These are phyloP conservation scores for Malassezia furfur DNA, from an alignment of 1,284 basidiomycete species.

Conservation along the genomic window DNA sequence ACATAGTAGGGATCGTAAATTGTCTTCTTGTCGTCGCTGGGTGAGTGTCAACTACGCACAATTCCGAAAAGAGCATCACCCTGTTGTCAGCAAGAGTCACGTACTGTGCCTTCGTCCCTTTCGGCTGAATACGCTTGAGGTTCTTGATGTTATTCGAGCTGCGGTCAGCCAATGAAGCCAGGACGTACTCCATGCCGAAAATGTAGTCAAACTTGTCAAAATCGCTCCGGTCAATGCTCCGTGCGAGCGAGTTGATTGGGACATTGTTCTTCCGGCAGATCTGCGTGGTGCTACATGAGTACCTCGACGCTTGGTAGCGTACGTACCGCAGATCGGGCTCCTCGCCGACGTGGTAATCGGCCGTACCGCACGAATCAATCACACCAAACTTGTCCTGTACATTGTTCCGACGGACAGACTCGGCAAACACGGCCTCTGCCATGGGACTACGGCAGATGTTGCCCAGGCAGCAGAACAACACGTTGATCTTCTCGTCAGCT, in stretches of 20 bases:
- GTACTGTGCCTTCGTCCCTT: slow-evolving; percentile 26
- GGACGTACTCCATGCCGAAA: slow-evolving; percentile 50
- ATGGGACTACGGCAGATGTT: slow-evolving; percentile 44
- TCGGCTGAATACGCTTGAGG: slow-evolving; percentile 44
- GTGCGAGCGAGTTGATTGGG: slow-evolving; percentile 48
- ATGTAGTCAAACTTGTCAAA: slow-evolving; percentile 51
- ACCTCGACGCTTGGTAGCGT: not conserved
- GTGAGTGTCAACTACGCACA: slow-evolving; percentile 5
- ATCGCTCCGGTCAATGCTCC: slow-evolving; percentile 47
- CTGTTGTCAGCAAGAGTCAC: not conserved
- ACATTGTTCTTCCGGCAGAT: slow-evolving; percentile 49
- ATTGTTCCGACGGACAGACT: slow-evolving; percentile 22
- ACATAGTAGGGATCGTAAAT: slow-evolving; percentile 20
- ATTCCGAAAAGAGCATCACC: slow-evolving; percentile 13
- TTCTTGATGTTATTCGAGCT: slow-evolving; percentile 48
- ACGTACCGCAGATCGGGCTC: slow-evolving; percentile 33
- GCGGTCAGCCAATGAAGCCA: not conserved
- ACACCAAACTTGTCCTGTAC: slow-evolving; percentile 25
- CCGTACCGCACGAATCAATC: slow-evolving; percentile 42
- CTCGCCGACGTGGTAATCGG: slow-evolving; percentile 38
- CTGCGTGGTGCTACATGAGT: not conserved
- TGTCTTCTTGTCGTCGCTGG: slow-evolving; percentile 18
- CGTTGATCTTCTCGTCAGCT: slow-evolving; percentile 20
- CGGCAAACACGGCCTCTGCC: slow-evolving; percentile 38
- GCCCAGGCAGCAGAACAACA: slow-evolving; percentile 42